Conservation (phyloP, 2,329 filamentous ascomycete species). For the Botrytis sinoallii region DNA sequence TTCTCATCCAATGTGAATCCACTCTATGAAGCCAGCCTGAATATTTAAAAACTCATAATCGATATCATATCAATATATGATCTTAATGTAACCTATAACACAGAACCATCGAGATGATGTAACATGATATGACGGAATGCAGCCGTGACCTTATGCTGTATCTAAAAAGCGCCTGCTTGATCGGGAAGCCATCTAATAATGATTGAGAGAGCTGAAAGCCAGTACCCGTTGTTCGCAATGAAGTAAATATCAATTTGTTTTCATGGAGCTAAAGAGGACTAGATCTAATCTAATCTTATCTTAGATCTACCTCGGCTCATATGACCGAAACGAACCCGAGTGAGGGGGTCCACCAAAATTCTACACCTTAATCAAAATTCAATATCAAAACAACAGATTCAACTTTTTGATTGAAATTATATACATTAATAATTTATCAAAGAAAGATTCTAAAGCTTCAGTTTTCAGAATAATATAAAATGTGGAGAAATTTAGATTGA, state of each 20-base stretch:
- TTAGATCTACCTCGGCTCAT: neutral
- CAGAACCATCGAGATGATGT: neutral
- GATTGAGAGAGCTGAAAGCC: too few relatives aligned
- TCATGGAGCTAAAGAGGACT: neutral
- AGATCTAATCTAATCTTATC: conserved; percentile 11
- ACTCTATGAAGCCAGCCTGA: neutral
- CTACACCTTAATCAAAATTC: too few relatives aligned
- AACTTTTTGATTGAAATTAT: too few relatives aligned
- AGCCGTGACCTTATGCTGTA: neutral
- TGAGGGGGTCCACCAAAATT: neutral
- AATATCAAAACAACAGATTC: too few relatives aligned
- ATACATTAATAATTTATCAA: too few relatives aligned
- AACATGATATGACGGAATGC: neutral
- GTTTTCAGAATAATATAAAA: too few relatives aligned
- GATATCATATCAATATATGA: neutral
- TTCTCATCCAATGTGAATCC: neutral
- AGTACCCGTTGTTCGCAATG: neutral
- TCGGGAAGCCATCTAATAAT: neutral
- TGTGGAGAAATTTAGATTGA: too few relatives aligned
- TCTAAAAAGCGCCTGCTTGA: neutral
- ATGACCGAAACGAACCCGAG: conserved; percentile 1
- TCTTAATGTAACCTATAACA: too few relatives aligned
- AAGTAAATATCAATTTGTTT: neutral
- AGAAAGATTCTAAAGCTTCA: too few relatives aligned
- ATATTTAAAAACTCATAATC: neutral